Evolutionary conservation across 1,284 basidiomycete species (phyloP).

Genomic region (Fomitopsis palustris): DNA sequence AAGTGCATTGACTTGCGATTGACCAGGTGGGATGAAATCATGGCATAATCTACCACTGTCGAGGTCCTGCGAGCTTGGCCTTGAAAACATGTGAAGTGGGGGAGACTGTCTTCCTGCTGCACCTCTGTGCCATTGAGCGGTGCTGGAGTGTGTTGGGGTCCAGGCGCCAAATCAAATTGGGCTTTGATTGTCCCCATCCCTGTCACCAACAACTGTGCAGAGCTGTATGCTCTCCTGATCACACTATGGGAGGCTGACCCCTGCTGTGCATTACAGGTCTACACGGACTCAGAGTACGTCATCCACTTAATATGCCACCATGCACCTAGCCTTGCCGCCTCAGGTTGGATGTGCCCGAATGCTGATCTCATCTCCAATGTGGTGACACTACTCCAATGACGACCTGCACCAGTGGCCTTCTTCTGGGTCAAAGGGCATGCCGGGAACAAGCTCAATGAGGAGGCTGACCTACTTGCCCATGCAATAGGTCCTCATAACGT

Average conservation of each 20-base stretch:
- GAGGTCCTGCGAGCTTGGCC: too few relatives aligned
- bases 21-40: too few relatives aligned
- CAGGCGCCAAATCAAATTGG: not conserved
- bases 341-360: constrained; percentile 7
- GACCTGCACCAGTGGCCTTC: constrained; percentile 1
- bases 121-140: too few relatives aligned
- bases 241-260: not conserved
- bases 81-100: too few relatives aligned
- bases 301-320: constrained; percentile 8
- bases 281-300: constrained; percentile 8
- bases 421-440: constrained; percentile 11
- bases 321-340: not conserved
- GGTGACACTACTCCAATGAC: not conserved
- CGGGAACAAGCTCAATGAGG: constrained; percentile 2
- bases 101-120: too few relatives aligned
- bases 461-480: not conserved
- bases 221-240: constrained; percentile 4
- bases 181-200: not conserved
- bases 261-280: not conserved
- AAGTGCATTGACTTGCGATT: too few relatives aligned
- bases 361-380: constrained; percentile 6
- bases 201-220: constrained; percentile 6
- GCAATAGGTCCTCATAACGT: not conserved
- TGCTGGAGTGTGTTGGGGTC: not conserved
- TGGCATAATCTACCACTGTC: too few relatives aligned